Evolutionary conservation across 495 filamentous ascomycete species (phyloP), one percentile per base, ranked within the genome.

Genomic region (Pseudoneurospora amorphoporcata): DNA sequence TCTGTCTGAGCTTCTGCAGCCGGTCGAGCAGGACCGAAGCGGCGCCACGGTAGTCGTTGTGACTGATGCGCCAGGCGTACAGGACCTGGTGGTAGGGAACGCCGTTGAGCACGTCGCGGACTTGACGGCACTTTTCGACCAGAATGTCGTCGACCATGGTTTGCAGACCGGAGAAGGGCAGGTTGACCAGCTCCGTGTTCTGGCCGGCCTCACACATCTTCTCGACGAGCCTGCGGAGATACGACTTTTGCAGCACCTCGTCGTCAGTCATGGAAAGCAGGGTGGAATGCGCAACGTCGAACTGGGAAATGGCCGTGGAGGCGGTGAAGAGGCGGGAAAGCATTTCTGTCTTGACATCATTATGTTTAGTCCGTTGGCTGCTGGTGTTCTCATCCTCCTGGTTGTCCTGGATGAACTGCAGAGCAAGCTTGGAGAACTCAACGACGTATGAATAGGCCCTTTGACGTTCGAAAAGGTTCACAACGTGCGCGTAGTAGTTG

Each of bases 401-500:
- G 70, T 73, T 79, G 47, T 77, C 77, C 6, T 80, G 79, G 32
- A 80, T 77, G 72, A 91, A 90, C 76, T 94, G 88, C 58, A 98
- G 83, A 32, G 92, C 91, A 38, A 95, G 84, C 47, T 90, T 87
- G 41, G 94, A 90, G 80, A 98, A 97, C 73, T 96, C 92, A 7
- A 92, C 88, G 68, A 94, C 92, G 79, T 91, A 92, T 5, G 91
- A 91, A 76, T 91, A 92, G 5, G 88, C 88, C 69, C 90, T 90
- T 68, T 87, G 86, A 76, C 89, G 86, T 74, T 97, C 94, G 78
- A 92, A 98, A 8, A 99, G 85, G 32, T 87, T 86, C 17, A 93
- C 86, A 72, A 98, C 87, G 80, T 99, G 96, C 58, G 90, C 87
- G 78, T 95, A 97, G 80, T 97, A 98, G 70, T 89, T 87, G 4